These are phyloP conservation scores for Dioszegia crocea DNA, from an alignment of 768 basidiomycete species.

Conservation along the genomic window DNA sequence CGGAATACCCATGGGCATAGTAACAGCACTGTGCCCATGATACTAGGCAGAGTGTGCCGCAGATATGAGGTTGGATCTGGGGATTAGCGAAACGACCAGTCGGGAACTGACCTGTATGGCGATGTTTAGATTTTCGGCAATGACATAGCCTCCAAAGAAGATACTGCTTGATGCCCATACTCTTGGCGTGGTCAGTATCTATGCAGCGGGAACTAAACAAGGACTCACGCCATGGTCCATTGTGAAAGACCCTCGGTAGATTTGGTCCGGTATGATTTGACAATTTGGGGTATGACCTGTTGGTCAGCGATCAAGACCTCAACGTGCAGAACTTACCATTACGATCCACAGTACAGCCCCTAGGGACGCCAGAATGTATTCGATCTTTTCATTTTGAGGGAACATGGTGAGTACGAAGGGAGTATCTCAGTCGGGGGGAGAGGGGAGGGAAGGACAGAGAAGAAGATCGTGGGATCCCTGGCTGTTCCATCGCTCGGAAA, in stretches of 20 bases:
- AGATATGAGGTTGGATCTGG: conserved; percentile 48
- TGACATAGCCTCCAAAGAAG: conserved; percentile 64
- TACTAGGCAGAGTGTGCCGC: conserved; percentile 58
- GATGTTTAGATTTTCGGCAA: conserved; percentile 63
- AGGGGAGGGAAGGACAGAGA: too few relatives aligned
- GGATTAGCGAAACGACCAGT: too few relatives aligned
- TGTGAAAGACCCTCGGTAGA: conserved; percentile 65
- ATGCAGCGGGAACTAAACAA: neutral
- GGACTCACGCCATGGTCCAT: conserved; percentile 59
- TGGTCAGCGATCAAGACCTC: neutral
- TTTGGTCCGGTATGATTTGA: conserved; percentile 65
- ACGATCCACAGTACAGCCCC: conserved; percentile 51
- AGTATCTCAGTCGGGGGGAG: too few relatives aligned
- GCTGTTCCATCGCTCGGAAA: too few relatives aligned
- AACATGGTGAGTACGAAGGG: too few relatives aligned
- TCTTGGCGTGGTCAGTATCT: neutral
- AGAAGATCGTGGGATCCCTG: too few relatives aligned
- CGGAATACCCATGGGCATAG: conserved; percentile 56
- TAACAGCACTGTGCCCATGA: conserved; percentile 69
- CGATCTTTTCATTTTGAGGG: conserved; percentile 55
- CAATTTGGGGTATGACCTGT: conserved; percentile 61
- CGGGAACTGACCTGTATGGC: conserved; percentile 55
- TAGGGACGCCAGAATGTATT: conserved; percentile 65
- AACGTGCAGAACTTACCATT: conserved; percentile 10
- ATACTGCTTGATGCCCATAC: conserved; percentile 60